A percentile compares a stretch with the other conserved stretches of the same genome.
Conservation (phyloP, 148 eudicot species). For the Gaultheria prostrata region DNA sequence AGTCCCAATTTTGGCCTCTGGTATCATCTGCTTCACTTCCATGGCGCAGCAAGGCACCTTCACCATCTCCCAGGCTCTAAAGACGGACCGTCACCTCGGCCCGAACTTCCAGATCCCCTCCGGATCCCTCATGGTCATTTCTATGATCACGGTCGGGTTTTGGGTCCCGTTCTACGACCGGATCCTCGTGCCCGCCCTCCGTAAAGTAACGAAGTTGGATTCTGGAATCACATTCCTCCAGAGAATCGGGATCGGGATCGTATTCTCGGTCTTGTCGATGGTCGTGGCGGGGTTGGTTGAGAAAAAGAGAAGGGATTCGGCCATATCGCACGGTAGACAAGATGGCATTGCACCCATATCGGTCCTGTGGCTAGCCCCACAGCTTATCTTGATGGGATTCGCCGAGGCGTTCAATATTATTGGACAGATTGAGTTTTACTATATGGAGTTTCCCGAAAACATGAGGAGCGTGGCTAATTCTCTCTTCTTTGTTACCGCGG, state of each 20-base stretch:
- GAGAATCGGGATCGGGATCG: conserved; percentile 60
- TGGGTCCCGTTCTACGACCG: conserved; percentile 74
- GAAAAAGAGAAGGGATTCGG: conserved; percentile 37
- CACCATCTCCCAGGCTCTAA: conserved; percentile 47
- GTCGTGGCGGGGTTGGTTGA: conserved; percentile 54
- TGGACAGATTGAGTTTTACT: conserved; percentile 42
- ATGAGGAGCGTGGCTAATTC: conserved; percentile 57
- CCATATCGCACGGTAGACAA: conserved; percentile 14
- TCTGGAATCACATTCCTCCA: conserved; percentile 65
- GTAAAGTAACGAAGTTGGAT: conserved; percentile 45
- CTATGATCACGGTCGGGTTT: conserved; percentile 49
- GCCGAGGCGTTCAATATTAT: conserved; percentile 40
- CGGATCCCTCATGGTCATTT: conserved; percentile 39
- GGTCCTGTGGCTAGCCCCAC: conserved; percentile 59
- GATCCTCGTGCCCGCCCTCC: conserved; percentile 40
- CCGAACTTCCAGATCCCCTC: conserved; percentile 50
- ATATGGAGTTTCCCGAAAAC: conserved; percentile 47
- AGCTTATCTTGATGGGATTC: conserved; percentile 41
- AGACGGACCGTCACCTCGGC: conserved; percentile 40
- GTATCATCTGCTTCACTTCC: conserved; percentile 46
- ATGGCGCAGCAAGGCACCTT: conserved; percentile 47
- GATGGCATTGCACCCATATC: conserved; percentile 39
- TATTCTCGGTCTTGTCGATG: conserved; percentile 41
- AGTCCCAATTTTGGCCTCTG: conserved; percentile 63
- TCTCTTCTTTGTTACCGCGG: conserved; percentile 49